Evolutionary conservation across 2,329 filamentous ascomycete genomes (phyloP).

Genomic region (Biscogniauxia marginata): DNA sequence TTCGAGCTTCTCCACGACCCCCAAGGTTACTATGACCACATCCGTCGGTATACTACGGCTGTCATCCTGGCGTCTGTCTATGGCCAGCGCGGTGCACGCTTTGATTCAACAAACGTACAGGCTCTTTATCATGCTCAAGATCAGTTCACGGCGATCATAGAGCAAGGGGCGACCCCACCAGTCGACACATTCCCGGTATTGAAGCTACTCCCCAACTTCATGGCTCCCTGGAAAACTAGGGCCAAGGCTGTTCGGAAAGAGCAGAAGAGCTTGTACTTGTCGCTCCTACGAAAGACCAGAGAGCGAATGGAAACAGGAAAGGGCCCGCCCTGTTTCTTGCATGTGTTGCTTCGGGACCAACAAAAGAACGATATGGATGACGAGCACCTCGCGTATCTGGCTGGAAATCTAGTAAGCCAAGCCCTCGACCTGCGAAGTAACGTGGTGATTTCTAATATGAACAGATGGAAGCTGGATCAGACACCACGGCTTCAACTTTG

Average conservation of each 20-base stretch:
- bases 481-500: slow-evolving; percentile 43
- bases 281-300: slow-evolving; percentile 11
- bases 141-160: slow-evolving; percentile 1
- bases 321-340: slow-evolving; percentile 15
- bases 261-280: slow-evolving; percentile 18
- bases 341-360: slow-evolving; percentile 10
- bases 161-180: background rate
- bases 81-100: background rate
- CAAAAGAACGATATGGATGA: slow-evolving; percentile 27
- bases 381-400: slow-evolving; percentile 33
- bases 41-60: background rate
- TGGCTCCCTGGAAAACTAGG: slow-evolving; percentile 18
- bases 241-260: slow-evolving; percentile 5
- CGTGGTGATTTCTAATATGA: background rate
- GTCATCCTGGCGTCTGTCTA: background rate
- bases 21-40: background rate
- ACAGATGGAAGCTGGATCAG: slow-evolving; percentile 39
- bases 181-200: too few species aligned
- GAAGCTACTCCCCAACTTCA: too few species aligned
- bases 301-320: slow-evolving; percentile 9
- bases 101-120: background rate
- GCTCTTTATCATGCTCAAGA: slow-evolving; percentile 1
- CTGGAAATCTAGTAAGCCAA: background rate
- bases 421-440: too few species aligned
- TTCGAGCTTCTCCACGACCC: background rate